These are phyloP conservation scores for Teunomyces barrocoloradensis DNA, from an alignment of 805 yeast genomes.

Conservation along the genomic window DNA sequence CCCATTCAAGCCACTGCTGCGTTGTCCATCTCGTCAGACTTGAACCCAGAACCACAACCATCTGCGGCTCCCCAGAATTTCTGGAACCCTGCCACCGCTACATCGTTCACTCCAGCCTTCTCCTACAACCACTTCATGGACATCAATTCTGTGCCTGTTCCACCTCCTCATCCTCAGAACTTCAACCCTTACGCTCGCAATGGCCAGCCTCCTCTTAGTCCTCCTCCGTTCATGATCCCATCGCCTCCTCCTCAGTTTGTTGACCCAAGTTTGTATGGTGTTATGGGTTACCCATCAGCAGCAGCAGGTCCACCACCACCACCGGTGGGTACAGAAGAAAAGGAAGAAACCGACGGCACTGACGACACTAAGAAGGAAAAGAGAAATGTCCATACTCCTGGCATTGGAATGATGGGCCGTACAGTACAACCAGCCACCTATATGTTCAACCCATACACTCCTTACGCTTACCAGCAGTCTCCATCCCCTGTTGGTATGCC, in stretches of 20 bases:
- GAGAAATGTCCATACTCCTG: slow-evolving; percentile 14
- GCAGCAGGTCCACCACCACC: background rate
- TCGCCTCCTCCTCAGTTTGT: slow-evolving; percentile 37
- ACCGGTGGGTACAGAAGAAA: slow-evolving; percentile 1
- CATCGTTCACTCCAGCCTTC: slow-evolving; percentile 52
- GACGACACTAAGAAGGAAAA: slow-evolving; percentile 4
- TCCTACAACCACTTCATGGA: slow-evolving; percentile 30
- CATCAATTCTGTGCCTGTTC: slow-evolving; percentile 13
- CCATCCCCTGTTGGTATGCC: slow-evolving; percentile 18
- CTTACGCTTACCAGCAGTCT: slow-evolving; percentile 38
- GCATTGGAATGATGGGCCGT: slow-evolving; percentile 39
- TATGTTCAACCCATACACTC: slow-evolving; percentile 50
- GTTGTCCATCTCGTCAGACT: slow-evolving; percentile 29
- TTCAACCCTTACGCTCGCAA: slow-evolving; percentile 34
- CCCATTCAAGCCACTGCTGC: slow-evolving; percentile 45
- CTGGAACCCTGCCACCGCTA: slow-evolving; percentile 68
- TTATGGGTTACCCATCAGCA: slow-evolving; percentile 22
- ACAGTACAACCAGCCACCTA: slow-evolving; percentile 32
- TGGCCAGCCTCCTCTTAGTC: slow-evolving; percentile 33
- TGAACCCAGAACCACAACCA: slow-evolving; percentile 12
- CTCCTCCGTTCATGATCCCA: slow-evolving; percentile 40
- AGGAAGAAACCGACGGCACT: slow-evolving; percentile 1
- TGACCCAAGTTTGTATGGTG: slow-evolving; percentile 35
- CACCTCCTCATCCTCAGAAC: slow-evolving; percentile 17
- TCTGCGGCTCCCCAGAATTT: slow-evolving; percentile 32